Evolutionary conservation across 2,329 filamentous ascomycete genomes (phyloP), one percentile per base, ranked within the genome.

Genomic region (Botrytis squamosa): DNA sequence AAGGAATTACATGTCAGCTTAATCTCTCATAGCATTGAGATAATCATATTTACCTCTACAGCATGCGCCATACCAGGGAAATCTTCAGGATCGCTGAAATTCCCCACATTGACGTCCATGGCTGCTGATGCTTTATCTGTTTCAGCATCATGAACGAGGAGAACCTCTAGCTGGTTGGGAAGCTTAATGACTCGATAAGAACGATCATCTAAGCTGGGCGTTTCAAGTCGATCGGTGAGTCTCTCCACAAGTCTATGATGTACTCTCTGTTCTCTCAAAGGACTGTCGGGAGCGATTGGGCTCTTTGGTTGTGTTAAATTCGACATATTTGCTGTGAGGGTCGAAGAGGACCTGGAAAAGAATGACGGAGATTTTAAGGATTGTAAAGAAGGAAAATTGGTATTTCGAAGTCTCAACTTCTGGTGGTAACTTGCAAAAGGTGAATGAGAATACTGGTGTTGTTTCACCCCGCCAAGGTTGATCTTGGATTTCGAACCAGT

Each of bases 41-140:
- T 40, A 38, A 5, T 46, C 59, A 29, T 40, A 36, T 85, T 95
- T 72, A 64, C 57, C 65, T 86, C 95, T 72, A 98, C 94, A 10
- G 94, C 95, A 85, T 98, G 96, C 70, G 95, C 95, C 89, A 97
- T 95, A 74, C 96, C 94, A 22, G 94, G 95, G 89, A 98, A 94
- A 79, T 94, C 93, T 77, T 92, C 89, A 77, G 93, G 90, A 81
- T 99, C 96, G 81, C 93, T 97, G 85, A 98, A 98, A 83, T 93
- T 97, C 75, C 96, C 96, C 52, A 98, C 95, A 82, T 97, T 95
- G 81, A 98, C 95, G 82, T 98, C 96, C 81, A 98, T 90, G 69
- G 95, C 93, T 16, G 95, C 96, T 80, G 94, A 97, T 76, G 96
- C 95, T 87, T 98, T 98, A 86, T 99, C 96, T 12, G 96, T 97